Conservation (phyloP, 2,329 filamentous ascomycete genomes). For the Botryosphaeria dothidea region DNA sequence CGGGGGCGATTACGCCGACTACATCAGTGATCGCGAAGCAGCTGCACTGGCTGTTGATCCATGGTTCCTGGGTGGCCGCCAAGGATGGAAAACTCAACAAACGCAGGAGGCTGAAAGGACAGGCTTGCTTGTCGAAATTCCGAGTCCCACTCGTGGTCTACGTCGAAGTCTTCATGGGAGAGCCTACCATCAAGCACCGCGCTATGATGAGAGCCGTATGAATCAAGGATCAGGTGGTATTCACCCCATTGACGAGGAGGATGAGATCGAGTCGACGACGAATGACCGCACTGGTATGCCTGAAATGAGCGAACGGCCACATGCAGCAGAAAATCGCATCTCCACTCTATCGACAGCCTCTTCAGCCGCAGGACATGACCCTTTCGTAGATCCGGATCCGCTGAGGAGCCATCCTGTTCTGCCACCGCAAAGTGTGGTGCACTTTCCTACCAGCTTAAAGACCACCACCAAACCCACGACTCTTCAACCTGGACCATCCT, state of each 20-base stretch:
- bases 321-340: conserved; percentile 26
- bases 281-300: conserved; percentile 23
- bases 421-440: not conserved
- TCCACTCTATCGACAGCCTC: conserved; percentile 25
- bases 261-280: conserved; percentile 55
- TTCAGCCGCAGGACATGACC: conserved; percentile 36
- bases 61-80: conserved; percentile 20
- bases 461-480: not conserved
- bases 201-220: conserved; percentile 52
- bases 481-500: conserved; percentile 25
- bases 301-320: conserved; percentile 30
- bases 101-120: conserved; percentile 46
- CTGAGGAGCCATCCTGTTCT: conserved; percentile 33
- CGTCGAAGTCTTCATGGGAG: conserved; percentile 41
- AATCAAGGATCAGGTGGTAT: conserved; percentile 56
- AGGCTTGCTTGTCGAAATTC: conserved; percentile 48
- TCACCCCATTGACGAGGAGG: conserved; percentile 63
- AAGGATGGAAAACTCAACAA: conserved; percentile 33
- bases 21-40: conserved; percentile 8
- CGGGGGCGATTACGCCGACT: not conserved
- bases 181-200: conserved; percentile 36
- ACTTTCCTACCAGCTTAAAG: conserved; percentile 18
- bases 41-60: conserved; percentile 8
- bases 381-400: conserved; percentile 42
- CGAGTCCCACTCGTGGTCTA: conserved; percentile 50